A percentile compares a stretch with the other conserved stretches of the same genome.
Conservation (phyloP, 139 green algal species). For the Coccomyxa sp. region DNA sequence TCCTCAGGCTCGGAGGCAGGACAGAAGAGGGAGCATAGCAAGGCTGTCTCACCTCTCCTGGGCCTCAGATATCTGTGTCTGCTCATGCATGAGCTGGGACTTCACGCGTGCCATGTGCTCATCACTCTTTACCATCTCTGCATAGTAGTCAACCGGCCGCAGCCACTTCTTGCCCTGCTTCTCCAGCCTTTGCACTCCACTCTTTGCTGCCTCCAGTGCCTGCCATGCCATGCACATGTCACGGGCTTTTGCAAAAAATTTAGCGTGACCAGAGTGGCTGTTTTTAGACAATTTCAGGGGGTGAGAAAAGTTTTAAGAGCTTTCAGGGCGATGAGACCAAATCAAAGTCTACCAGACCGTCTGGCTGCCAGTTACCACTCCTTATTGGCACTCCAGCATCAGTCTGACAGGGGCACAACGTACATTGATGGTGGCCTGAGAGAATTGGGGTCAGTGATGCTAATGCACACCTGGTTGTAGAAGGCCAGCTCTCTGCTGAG, state of each 20-base stretch:
- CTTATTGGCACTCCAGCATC: too few species aligned
- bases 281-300: background rate
- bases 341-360: too few species aligned
- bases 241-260: background rate
- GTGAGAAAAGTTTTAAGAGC: background rate
- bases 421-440: too few species aligned
- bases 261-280: background rate
- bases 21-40: too few species aligned
- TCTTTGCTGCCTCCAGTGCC: constrained; percentile 62
- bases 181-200: constrained; percentile 68
- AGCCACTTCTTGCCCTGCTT: constrained; percentile 58
- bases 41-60: constrained; percentile 55
- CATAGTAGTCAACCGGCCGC: constrained; percentile 92
- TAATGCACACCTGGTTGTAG: constrained; percentile 91
- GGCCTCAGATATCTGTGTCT: constrained; percentile 68
- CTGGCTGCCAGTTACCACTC: too few species aligned
- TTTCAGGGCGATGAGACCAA: too few species aligned
- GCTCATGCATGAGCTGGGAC: constrained; percentile 83
- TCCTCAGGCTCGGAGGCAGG: too few species aligned
- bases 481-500: constrained; percentile 87
- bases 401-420: too few species aligned
- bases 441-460: too few species aligned
- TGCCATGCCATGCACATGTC: constrained; percentile 23
- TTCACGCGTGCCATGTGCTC: constrained; percentile 92
- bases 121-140: constrained; percentile 97